phyloP scores from a whole-genome alignment of 1,284 basidiomycete genomes.

The Flammula alnicola region DNA sequence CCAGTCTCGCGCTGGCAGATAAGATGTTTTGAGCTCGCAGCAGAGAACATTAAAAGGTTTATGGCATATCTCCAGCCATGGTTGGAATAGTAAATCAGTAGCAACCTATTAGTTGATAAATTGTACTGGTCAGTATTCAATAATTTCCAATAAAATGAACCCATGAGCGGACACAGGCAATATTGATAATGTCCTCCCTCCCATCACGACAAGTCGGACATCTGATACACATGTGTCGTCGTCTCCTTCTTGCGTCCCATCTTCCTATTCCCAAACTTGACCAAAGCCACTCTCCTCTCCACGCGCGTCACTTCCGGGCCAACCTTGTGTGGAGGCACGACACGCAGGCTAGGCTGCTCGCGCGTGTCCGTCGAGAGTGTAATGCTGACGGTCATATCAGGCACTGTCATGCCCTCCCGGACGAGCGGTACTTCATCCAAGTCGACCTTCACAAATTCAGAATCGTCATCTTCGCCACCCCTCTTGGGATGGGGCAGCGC shows the following conservation, averaged over 20 bases:
- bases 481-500: constrained; percentile 15
- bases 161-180: too few relatives aligned
- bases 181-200: too few relatives aligned
- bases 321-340: constrained; percentile 11
- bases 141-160: too few relatives aligned
- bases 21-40: too few relatives aligned
- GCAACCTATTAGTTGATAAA: too few relatives aligned
- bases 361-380: constrained; percentile 21
- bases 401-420: constrained; percentile 16
- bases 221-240: constrained; percentile 20
- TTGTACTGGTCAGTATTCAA: too few relatives aligned
- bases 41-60: too few relatives aligned
- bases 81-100: too few relatives aligned
- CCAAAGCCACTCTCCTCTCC: constrained; percentile 19
- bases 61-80: too few relatives aligned
- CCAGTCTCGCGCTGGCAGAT: too few relatives aligned
- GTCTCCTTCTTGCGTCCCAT: constrained; percentile 23
- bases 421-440: constrained; percentile 21
- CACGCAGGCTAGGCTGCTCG: constrained; percentile 12
- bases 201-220: constrained; percentile 12
- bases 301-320: constrained; percentile 15
- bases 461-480: not conserved
- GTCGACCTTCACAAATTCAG: not conserved
- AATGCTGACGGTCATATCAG: constrained; percentile 19
- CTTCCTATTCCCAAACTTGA: constrained; percentile 24